Evolutionary conservation across 148 eudicot species (phyloP).

Genomic region (Rhododendron ferrugineum): DNA sequence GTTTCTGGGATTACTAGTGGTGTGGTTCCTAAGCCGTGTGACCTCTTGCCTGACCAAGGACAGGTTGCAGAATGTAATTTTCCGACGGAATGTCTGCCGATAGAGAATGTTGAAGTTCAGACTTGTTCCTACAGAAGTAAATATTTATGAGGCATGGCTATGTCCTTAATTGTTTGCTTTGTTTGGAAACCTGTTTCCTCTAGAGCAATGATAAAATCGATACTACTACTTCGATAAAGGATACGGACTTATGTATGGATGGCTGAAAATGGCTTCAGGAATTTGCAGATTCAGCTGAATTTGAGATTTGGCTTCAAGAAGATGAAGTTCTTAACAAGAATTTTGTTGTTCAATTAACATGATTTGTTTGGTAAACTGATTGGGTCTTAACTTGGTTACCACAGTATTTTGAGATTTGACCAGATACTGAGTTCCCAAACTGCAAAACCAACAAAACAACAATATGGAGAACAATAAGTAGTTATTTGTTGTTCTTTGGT

Average conservation of each 20-base stretch:
- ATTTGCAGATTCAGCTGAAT: neutral
- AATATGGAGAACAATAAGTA: neutral
- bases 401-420: neutral
- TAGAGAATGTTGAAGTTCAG: slow-evolving; percentile 52
- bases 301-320: neutral
- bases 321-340: neutral
- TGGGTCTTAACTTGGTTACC: neutral
- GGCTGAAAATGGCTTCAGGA: neutral
- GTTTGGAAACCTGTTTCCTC: neutral
- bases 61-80: slow-evolving; percentile 39
- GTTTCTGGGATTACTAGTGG: slow-evolving; percentile 63
- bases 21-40: slow-evolving; percentile 69
- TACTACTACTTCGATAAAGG: neutral
- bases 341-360: neutral
- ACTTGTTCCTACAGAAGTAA: slow-evolving; percentile 42
- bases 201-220: neutral
- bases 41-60: slow-evolving; percentile 45
- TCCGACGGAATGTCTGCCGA: slow-evolving; percentile 55
- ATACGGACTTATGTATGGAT: neutral
- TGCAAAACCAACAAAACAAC: neutral
- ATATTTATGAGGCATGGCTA: slow-evolving; percentile 7
- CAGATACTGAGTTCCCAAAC: neutral
- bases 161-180: neutral
- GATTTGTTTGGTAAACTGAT: neutral
- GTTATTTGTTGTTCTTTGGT: neutral